A percentile compares a stretch with the other conserved stretches of the same genome.
These are phyloP conservation scores for Tolypocladium guangdongense DNA, from an alignment of 2,329 filamentous ascomycete species.

Conservation along the genomic window DNA sequence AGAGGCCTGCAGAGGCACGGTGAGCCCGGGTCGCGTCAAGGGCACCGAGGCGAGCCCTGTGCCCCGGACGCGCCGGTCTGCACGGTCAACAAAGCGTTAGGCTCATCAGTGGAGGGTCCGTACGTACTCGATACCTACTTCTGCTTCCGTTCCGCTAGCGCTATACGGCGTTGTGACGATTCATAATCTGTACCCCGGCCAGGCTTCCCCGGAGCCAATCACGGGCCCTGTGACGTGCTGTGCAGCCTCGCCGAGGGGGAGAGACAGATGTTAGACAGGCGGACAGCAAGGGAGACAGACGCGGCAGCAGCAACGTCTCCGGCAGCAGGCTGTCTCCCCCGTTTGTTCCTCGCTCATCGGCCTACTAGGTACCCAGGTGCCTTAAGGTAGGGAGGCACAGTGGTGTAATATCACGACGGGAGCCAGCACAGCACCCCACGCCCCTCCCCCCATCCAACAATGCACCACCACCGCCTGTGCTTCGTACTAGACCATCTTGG, in stretches of 20 bases:
- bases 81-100: background rate
- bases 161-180: background rate
- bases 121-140: background rate
- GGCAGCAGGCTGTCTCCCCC: background rate
- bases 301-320: background rate
- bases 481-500: conserved; percentile 5
- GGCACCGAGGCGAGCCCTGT: background rate
- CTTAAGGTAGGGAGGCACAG: background rate
- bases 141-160: background rate
- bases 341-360: background rate
- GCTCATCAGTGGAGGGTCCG: background rate
- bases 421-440: background rate
- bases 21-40: background rate
- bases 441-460: background rate
- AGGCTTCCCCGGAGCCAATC: background rate
- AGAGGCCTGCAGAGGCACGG: too few species aligned
- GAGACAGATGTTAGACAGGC: too few species aligned
- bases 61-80: background rate
- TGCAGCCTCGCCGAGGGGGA: background rate
- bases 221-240: background rate
- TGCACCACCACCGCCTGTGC: background rate
- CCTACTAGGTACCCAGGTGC: background rate
- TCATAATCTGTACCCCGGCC: background rate
- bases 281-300: too few species aligned
- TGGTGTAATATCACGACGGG: background rate